A percentile compares a stretch with the other conserved stretches of the same genome.
Evolutionary conservation across 2,329 filamentous ascomycete genomes (phyloP).

Genomic region (Verticillium klebahnii): DNA sequence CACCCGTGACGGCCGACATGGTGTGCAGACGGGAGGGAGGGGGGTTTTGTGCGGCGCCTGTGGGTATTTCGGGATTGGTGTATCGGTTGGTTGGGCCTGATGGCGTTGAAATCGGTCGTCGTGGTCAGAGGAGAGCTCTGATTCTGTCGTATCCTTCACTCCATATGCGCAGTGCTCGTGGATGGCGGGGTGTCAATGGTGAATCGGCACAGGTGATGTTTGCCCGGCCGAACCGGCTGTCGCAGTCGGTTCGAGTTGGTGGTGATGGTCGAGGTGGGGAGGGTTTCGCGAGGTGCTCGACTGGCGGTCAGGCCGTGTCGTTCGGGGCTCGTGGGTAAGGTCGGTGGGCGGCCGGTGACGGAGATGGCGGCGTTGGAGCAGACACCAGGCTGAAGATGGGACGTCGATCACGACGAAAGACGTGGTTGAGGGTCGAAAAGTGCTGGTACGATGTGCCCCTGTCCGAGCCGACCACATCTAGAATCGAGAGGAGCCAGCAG

Average conservation of each 20-base stretch:
- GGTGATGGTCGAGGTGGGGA: not conserved
- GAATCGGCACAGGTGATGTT: not conserved
- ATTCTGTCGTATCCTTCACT: not conserved
- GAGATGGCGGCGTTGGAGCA: not conserved
- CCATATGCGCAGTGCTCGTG: slow-evolving; percentile 1
- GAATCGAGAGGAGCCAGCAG: not conserved
- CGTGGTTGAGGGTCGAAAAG: not conserved
- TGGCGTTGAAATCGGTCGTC: not conserved
- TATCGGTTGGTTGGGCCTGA: not conserved
- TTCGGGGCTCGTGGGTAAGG: not conserved
- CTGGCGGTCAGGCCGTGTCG: not conserved
- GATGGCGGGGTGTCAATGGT: not conserved
- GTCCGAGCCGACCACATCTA: not conserved
- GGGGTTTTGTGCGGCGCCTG: not conserved
- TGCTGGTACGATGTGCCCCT: not conserved
- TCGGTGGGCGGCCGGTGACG: not conserved
- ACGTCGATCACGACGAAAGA: not conserved
- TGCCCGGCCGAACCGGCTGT: not conserved
- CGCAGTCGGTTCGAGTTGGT: not conserved
- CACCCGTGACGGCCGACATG: slow-evolving; percentile 54
- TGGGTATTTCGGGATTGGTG: not conserved
- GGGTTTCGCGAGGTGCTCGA: not conserved
- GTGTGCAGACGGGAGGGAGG: slow-evolving; percentile 12
- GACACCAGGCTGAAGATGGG: not conserved
- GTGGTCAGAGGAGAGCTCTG: slow-evolving; percentile 2